phyloP scores from a whole-genome alignment of 192 early-diverging fungal species.

The Coemansia sp. region DNA sequence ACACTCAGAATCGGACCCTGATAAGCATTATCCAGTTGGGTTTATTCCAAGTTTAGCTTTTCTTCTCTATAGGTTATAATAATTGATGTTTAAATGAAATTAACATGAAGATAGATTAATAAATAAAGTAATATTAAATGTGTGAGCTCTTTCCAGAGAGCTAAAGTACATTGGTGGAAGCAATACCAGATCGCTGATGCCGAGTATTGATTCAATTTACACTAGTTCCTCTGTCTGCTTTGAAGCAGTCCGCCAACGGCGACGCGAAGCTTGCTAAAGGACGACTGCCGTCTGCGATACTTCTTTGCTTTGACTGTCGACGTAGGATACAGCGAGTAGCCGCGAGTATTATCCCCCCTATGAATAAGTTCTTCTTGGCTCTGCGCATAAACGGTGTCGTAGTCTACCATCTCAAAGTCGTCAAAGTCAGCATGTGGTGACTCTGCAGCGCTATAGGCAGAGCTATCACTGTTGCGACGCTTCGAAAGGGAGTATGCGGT shows the following conservation, averaged over 20 bases:
- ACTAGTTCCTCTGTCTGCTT: slow-evolving; percentile 7
- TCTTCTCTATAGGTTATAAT: background rate
- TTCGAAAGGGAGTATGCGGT: background rate
- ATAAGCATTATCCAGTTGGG: no score
- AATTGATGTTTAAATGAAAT: background rate
- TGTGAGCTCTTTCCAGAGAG: slow-evolving; percentile 2
- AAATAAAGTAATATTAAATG: background rate
- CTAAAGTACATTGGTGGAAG: background rate
- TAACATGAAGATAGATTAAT: background rate
- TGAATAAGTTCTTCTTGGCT: slow-evolving; percentile 28
- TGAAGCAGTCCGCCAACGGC: slow-evolving; percentile 23
- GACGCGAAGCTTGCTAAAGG: slow-evolving; percentile 17
- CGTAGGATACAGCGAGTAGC: slow-evolving; percentile 12
- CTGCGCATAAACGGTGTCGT: slow-evolving; percentile 20
- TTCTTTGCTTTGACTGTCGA: slow-evolving; percentile 4
- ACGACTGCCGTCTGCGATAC: slow-evolving; percentile 22
- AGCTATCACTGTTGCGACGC: slow-evolving; percentile 27
- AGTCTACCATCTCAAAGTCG: slow-evolving; percentile 19
- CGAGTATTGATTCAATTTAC: background rate
- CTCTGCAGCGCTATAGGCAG: slow-evolving; percentile 6
- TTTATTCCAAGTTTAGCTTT: background rate
- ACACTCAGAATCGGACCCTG: no score
- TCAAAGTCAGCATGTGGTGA: slow-evolving; percentile 18
- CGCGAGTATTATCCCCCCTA: background rate
- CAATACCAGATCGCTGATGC: background rate